Percentiles rank a stretch among this genome's conserved stretches.
phyloP scores from a whole-genome alignment of 139 green algal genomes.

The Diplosphaera chodatii region DNA sequence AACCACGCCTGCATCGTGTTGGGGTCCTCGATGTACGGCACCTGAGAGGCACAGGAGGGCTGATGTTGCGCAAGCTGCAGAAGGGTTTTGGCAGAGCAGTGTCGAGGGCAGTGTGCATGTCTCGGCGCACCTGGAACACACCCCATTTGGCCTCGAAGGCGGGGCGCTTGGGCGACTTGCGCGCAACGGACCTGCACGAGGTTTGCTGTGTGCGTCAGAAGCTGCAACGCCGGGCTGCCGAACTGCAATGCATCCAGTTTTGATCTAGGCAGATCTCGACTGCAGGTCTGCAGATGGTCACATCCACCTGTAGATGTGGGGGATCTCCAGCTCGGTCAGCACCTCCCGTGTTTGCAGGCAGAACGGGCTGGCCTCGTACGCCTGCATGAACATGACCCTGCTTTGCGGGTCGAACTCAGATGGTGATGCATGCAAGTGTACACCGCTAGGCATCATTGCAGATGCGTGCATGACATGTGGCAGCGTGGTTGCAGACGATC shows the following conservation, averaged over 20 bases:
- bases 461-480: too few species aligned
- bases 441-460: too few species aligned
- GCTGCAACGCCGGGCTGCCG: too few species aligned
- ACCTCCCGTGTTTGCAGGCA: constrained; percentile 35
- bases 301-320: constrained; percentile 18
- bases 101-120: too few species aligned
- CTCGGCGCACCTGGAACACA: constrained; percentile 52
- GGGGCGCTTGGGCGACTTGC: constrained; percentile 76
- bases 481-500: too few species aligned
- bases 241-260: too few species aligned
- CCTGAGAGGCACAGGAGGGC: not conserved
- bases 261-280: too few species aligned
- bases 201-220: too few species aligned
- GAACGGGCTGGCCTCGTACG: constrained; percentile 64
- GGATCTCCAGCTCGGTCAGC: constrained; percentile 32
- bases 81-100: too few species aligned
- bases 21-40: constrained; percentile 58
- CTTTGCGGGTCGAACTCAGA: too few species aligned
- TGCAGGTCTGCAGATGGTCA: too few species aligned
- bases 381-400: constrained; percentile 4
- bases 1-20: constrained; percentile 88
- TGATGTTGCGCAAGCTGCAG: not conserved
- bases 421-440: too few species aligned
- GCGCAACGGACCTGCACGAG: constrained; percentile 26
- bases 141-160: constrained; percentile 60